A percentile compares a stretch with the other conserved stretches of the same genome.
phyloP scores from a whole-genome alignment of 805 yeast species.

The Grigorovia transvaalensis region DNA sequence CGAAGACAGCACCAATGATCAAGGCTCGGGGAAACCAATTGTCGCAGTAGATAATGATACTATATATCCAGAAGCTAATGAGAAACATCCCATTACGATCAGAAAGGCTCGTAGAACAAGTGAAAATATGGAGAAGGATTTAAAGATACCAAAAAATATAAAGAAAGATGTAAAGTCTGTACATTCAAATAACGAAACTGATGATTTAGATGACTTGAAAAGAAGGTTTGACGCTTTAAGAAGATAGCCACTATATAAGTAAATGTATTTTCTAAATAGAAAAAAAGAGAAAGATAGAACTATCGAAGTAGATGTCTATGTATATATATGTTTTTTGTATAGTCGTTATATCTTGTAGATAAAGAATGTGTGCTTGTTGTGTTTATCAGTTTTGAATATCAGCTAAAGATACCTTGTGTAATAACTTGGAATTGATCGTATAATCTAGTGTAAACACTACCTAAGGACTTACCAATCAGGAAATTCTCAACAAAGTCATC shows the following conservation, averaged over 20 bases:
- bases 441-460: conserved; percentile 80
- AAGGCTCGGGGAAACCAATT: conserved; percentile 28
- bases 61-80: conserved; percentile 22
- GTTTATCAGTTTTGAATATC: conserved; percentile 4
- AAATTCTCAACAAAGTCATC: conserved; percentile 69
- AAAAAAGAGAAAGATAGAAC: neutral
- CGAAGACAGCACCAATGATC: conserved; percentile 26
- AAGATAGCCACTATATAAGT: conserved; percentile 17
- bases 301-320: neutral
- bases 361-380: too few species aligned
- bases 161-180: conserved; percentile 28
- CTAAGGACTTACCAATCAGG: conserved; percentile 70
- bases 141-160: conserved; percentile 34
- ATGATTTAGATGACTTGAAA: conserved; percentile 29
- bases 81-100: conserved; percentile 33
- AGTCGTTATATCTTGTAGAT: neutral
- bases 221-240: conserved; percentile 74
- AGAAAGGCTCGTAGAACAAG: conserved; percentile 34
- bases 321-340: neutral
- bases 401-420: conserved; percentile 89
- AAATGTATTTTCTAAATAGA: neutral
- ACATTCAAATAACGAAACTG: conserved; percentile 9
- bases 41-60: conserved; percentile 30
- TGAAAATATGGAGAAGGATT: conserved; percentile 34
- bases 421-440: conserved; percentile 92